phyloP scores from a whole-genome alignment of 495 filamentous ascomycete species.

The Bathelium albidoporum region DNA sequence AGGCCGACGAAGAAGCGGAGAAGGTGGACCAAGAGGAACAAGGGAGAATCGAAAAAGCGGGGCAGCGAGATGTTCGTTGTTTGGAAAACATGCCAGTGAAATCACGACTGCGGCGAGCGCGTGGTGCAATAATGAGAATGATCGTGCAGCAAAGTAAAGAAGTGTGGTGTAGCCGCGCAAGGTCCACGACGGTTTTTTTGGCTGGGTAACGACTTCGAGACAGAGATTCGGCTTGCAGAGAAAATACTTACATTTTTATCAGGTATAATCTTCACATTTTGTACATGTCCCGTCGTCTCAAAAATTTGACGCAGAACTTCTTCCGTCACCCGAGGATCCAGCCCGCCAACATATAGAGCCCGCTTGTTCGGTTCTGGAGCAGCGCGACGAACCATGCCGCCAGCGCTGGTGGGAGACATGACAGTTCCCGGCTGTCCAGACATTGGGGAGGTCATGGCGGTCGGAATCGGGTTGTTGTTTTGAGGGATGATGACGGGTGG shows the following conservation, averaged over 20 bases:
- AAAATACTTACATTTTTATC: constrained; percentile 80
- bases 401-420: constrained; percentile 46
- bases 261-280: constrained; percentile 98
- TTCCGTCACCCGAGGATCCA: constrained; percentile 92
- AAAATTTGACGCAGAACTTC: constrained; percentile 97
- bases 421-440: constrained; percentile 32
- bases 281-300: constrained; percentile 94
- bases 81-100: background rate
- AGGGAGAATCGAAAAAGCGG: background rate
- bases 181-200: background rate
- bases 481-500: constrained; percentile 86
- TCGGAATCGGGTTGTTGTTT: constrained; percentile 92
- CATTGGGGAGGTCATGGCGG: constrained; percentile 83
- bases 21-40: background rate
- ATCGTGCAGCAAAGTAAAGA: background rate
- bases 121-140: background rate
- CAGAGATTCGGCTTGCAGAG: background rate
- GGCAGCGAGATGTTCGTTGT: too few species aligned
- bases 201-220: background rate
- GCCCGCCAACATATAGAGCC: constrained; percentile 88
- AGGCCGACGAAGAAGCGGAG: background rate
- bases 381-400: constrained; percentile 69
- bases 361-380: constrained; percentile 98
- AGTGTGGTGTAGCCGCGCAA: background rate
- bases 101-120: background rate